Conservation (phyloP, 2,329 filamentous ascomycete genomes). For the Diplodia sapinea region DNA sequence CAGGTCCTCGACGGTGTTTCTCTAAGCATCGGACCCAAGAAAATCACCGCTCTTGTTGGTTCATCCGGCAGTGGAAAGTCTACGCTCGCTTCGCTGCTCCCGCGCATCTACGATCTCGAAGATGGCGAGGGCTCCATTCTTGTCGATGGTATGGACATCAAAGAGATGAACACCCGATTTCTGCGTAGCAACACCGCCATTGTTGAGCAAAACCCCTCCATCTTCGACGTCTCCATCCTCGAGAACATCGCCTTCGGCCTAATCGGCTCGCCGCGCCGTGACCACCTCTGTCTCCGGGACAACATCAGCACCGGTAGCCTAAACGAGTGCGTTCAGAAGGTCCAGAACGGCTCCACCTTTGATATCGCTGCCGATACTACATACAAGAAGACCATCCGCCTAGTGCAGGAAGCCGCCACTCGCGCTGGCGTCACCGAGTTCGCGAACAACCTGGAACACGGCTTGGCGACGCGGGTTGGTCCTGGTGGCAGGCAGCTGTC, state of each 20-base stretch:
- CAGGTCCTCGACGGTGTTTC: constrained; percentile 48
- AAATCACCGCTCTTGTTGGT: constrained; percentile 46
- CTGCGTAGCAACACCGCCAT: constrained; percentile 48
- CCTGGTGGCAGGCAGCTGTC: constrained; percentile 82
- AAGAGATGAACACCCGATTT: constrained; percentile 45
- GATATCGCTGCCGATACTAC: background rate
- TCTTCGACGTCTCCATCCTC: constrained; percentile 59
- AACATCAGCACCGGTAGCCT: background rate
- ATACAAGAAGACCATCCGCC: constrained; percentile 5
- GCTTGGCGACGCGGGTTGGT: constrained; percentile 82
- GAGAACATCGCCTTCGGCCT: constrained; percentile 62
- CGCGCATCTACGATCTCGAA: constrained; percentile 49
- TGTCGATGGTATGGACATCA: constrained; percentile 49
- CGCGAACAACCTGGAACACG: constrained; percentile 42
- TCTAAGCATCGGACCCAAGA: constrained; percentile 46
- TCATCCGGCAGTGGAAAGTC: constrained; percentile 88
- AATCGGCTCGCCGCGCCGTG: constrained; percentile 2
- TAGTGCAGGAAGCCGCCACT: constrained; percentile 7
- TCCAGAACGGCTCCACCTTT: constrained; percentile 52
- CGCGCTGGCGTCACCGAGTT: constrained; percentile 16
- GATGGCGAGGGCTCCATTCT: constrained; percentile 37
- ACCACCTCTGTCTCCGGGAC: constrained; percentile 7
- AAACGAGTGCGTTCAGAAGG: constrained; percentile 32
- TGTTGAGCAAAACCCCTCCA: constrained; percentile 60
- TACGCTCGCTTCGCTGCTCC: constrained; percentile 70